Percentiles rank a stretch among this genome's conserved stretches.
phyloP scores from a whole-genome alignment of 192 early-diverging fungal species.

The Backusella luteola region DNA sequence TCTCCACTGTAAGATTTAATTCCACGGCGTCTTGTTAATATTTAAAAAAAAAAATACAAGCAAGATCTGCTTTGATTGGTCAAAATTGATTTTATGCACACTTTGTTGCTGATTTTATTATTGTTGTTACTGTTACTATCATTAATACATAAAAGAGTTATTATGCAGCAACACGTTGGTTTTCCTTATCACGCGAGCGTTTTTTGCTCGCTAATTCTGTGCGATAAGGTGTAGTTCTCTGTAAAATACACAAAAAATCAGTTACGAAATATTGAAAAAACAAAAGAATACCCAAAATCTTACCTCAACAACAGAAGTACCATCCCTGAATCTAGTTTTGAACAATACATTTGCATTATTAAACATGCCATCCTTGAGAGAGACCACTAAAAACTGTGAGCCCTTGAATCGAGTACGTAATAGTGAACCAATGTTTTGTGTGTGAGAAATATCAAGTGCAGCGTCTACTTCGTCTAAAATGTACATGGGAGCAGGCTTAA shows the following conservation, averaged over 20 bases:
- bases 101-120: background rate
- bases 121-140: background rate
- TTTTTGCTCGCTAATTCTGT: constrained; percentile 1
- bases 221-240: constrained; percentile 13
- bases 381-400: constrained; percentile 98
- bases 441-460: constrained; percentile 96
- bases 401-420: constrained; percentile 90
- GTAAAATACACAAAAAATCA: background rate
- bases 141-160: background rate
- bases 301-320: constrained; percentile 88
- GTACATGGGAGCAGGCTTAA: constrained; percentile 99
- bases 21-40: too few species aligned
- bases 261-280: background rate
- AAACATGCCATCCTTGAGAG: constrained; percentile 99
- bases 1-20: too few species aligned
- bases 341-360: constrained; percentile 98
- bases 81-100: background rate
- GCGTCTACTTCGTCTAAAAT: constrained; percentile 99
- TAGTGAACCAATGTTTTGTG: constrained; percentile 97
- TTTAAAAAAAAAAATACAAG: too few species aligned
- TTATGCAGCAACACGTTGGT: background rate
- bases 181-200: background rate
- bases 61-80: background rate
- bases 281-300: background rate
- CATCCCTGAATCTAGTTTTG: constrained; percentile 89